phyloP scores from a whole-genome alignment of 192 early-diverging fungal species.

The Gryganskiella cystojenkinii region DNA sequence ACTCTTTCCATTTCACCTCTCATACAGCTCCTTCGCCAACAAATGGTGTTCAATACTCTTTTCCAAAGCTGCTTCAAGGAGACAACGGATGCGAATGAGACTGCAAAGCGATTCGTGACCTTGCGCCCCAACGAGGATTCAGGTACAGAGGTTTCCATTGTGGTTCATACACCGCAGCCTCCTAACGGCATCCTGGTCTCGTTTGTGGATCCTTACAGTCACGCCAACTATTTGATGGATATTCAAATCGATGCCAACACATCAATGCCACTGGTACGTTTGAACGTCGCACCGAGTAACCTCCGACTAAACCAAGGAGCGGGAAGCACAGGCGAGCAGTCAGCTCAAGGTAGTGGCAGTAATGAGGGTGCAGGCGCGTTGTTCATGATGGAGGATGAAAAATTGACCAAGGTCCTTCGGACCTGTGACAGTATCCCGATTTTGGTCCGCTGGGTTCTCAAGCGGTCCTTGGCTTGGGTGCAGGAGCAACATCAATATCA shows the following conservation, averaged over 20 bases:
- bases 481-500: constrained; percentile 26
- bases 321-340: constrained; percentile 3
- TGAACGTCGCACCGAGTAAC: not conserved
- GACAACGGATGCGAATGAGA: constrained; percentile 8
- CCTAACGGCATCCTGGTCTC: constrained; percentile 29
- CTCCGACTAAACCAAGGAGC: not conserved
- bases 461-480: constrained; percentile 34
- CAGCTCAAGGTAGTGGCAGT: not conserved
- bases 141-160: constrained; percentile 16
- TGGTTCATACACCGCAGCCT: constrained; percentile 39
- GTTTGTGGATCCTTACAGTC: constrained; percentile 38
- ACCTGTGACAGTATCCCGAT: constrained; percentile 45
- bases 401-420: constrained; percentile 40
- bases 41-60: constrained; percentile 56
- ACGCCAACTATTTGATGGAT: constrained; percentile 29
- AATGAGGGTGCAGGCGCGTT: not conserved
- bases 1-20: not conserved
- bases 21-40: constrained; percentile 52
- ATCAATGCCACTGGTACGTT: constrained; percentile 12
- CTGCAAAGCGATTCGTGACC: constrained; percentile 8
- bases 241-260: constrained; percentile 45
- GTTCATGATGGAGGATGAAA: constrained; percentile 18
- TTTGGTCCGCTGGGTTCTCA: constrained; percentile 49
- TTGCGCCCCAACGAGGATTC: constrained; percentile 1
- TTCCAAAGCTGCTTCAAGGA: constrained; percentile 63